Conservation (phyloP, 164 flowering plant genomes). For the Chimonanthus praecox region DNA sequence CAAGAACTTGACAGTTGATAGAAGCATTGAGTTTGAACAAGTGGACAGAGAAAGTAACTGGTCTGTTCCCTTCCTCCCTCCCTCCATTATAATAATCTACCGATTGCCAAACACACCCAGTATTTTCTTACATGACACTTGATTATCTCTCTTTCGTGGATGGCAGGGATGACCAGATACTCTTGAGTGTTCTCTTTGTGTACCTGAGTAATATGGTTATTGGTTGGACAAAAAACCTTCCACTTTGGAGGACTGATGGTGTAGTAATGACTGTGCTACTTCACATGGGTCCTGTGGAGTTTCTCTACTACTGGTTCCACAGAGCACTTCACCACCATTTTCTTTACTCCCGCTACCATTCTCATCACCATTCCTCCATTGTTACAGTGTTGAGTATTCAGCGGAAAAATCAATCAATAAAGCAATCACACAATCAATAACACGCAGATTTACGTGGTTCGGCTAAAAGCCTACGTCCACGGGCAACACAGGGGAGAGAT, state of each 20-base stretch:
- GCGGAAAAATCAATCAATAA: too few species aligned
- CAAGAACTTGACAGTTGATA: slow-evolving; percentile 23
- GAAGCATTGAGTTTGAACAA: slow-evolving; percentile 22
- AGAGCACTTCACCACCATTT: slow-evolving; percentile 49
- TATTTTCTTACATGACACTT: neutral
- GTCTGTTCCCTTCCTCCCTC: neutral
- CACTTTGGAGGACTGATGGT: slow-evolving; percentile 39
- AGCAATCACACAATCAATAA: too few species aligned
- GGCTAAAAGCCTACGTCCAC: too few species aligned
- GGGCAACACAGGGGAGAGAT: too few species aligned
- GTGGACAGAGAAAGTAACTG: slow-evolving; percentile 5
- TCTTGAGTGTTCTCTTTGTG: neutral
- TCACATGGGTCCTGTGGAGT: slow-evolving; percentile 46
- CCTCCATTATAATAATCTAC: neutral
- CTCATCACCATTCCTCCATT: slow-evolving; percentile 49
- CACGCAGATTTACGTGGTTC: too few species aligned
- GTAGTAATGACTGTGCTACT: slow-evolving; percentile 17
- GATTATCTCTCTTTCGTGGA: neutral
- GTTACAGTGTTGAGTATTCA: too few species aligned
- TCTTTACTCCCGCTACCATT: slow-evolving; percentile 46
- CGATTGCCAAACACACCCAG: too few species aligned
- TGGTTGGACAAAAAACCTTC: slow-evolving; percentile 13
- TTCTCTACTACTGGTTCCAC: slow-evolving; percentile 46
- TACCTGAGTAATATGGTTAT: neutral
- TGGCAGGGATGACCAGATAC: neutral